Conservation (phyloP, 805 yeast species). For the Wickerhamiella vanderwaltii region DNA sequence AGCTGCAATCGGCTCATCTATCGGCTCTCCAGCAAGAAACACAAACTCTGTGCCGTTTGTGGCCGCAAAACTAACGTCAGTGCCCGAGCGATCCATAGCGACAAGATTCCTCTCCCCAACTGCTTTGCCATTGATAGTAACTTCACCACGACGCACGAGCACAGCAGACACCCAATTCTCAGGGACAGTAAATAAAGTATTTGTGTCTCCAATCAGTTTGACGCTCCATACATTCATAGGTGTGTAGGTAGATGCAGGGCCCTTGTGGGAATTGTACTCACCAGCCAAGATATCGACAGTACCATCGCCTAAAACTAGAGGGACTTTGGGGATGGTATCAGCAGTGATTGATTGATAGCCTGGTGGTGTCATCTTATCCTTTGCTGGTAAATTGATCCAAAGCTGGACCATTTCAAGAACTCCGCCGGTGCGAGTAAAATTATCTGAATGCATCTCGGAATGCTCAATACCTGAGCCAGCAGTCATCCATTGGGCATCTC, state of each 20-base stretch:
- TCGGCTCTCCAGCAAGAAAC: conserved; percentile 47
- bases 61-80: not conserved
- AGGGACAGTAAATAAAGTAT: conserved; percentile 41
- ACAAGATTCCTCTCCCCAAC: conserved; percentile 7
- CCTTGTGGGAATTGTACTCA: conserved; percentile 54
- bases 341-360: conserved; percentile 62
- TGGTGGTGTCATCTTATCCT: conserved; percentile 51
- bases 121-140: conserved; percentile 35
- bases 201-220: conserved; percentile 49
- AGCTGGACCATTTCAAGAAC: conserved; percentile 62
- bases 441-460: conserved; percentile 46
- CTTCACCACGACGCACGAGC: conserved; percentile 51
- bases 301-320: conserved; percentile 43
- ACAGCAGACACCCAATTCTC: conserved; percentile 52
- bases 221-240: conserved; percentile 66
- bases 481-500: conserved; percentile 85
- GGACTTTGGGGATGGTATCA: conserved; percentile 55
- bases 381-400: conserved; percentile 71
- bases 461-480: conserved; percentile 83
- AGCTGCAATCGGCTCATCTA: conserved; percentile 11
- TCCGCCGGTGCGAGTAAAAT: conserved; percentile 23
- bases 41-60: conserved; percentile 47
- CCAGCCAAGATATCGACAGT: conserved; percentile 73
- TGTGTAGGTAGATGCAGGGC: conserved; percentile 65
- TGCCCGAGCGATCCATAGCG: not conserved